A percentile compares a stretch with the other conserved stretches of the same genome.
Conservation (phyloP, 2,329 filamentous ascomycete genomes). For the Colletotrichum gigasporum region DNA sequence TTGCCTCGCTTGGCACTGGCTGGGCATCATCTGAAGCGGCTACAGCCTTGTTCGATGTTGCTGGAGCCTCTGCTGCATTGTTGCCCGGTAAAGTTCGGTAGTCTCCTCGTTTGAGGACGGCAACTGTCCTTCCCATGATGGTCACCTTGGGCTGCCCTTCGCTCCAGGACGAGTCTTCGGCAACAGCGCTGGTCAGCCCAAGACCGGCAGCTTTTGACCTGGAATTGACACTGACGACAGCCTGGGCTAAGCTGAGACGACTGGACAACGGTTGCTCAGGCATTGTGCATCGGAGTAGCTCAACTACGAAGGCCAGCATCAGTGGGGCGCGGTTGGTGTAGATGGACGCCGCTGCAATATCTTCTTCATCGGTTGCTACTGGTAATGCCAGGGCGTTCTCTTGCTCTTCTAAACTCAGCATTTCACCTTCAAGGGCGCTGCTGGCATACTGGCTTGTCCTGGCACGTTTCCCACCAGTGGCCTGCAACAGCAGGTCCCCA, state of each 20-base stretch:
- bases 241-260: constrained; percentile 82
- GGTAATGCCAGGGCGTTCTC: constrained; percentile 72
- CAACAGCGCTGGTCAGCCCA: constrained; percentile 71
- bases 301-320: constrained; percentile 81
- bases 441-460: not conserved
- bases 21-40: not conserved
- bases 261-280: constrained; percentile 88
- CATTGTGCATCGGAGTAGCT: constrained; percentile 81
- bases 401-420: constrained; percentile 55
- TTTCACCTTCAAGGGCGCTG: constrained; percentile 31
- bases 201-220: constrained; percentile 79
- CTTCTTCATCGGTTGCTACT: constrained; percentile 63
- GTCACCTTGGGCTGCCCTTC: constrained; percentile 78
- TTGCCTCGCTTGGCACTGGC: no score
- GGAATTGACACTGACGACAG: constrained; percentile 84
- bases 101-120: constrained; percentile 80
- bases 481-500: not conserved
- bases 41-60: constrained; percentile 18
- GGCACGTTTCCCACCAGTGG: constrained; percentile 35
- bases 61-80: constrained; percentile 37
- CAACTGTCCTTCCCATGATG: constrained; percentile 78
- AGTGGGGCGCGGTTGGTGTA: constrained; percentile 85
- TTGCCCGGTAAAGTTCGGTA: constrained; percentile 71
- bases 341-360: constrained; percentile 66
- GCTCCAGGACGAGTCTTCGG: constrained; percentile 77